Base-by-base conservation (phyloP, 805 yeast genomes). In the Komagataella pseudopastoris region DNA sequence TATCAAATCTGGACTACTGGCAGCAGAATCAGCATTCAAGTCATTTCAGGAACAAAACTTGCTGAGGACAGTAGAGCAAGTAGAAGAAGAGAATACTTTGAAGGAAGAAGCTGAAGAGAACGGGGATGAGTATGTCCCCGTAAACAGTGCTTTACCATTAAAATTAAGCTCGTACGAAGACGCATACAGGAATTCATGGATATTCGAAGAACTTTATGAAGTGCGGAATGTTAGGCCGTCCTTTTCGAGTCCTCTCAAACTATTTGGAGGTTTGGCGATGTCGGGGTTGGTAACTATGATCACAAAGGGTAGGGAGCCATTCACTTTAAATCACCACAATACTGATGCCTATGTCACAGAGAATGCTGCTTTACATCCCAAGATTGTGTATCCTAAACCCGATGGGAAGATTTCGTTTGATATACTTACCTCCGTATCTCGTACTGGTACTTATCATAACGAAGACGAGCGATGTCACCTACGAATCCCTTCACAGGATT, bases 361-460 rank as follows among this genome's bases (percentile, higher is more conserved):
- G 59, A 71, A 75, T 2, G 98, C 99, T 1, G 65, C 72, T 12
- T 65, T 81, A 50, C 83, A 63, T 67, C 65, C 71, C 55, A 87
- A 88, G 23, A 90, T 89, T 52, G 86, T 81, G 7, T 93, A 93
- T 64, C 96, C 97, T 47, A 93, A 93, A 66, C 97, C 98, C 8
- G 99, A 93, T 67, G 93, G 93, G n/a, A 78, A 79, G 59, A 72
- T 93, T 50, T 83, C 97, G 0, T 93, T 93, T 66, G 99, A 93
- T 66, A 74, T 93, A 23, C 70, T 90, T 60, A 93, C 99, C 1
- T 85, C 93, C n/a, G 98, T 93, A 6, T 85, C 95, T 14, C 76
- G 99, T 62, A 91, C 99, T 0, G 99, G 98, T 45, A 93, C 99
- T 1, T 84, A 81, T 66, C 99, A 93, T 64, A 90, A 87, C 62